phyloP scores from a whole-genome alignment of 2,329 filamentous ascomycete species.

The Fusarium beomiforme region DNA sequence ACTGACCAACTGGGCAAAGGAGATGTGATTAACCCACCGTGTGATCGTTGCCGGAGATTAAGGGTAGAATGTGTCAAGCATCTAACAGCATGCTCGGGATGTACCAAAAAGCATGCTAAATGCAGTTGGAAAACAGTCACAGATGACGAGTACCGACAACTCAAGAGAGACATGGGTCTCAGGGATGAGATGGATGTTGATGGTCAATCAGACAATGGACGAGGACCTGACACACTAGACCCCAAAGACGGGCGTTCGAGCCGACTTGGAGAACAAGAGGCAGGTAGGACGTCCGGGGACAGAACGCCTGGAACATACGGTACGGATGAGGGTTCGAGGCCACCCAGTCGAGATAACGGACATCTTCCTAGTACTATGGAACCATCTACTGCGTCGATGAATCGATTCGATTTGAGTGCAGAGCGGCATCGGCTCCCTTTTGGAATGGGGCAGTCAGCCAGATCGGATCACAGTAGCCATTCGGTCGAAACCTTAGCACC shows the following conservation, averaged over 20 bases:
- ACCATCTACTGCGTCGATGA: conserved; percentile 32
- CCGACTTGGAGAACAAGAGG: conserved; percentile 28
- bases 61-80: conserved; percentile 88
- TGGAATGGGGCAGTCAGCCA: conserved; percentile 4
- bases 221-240: conserved; percentile 22
- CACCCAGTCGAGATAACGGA: conserved; percentile 36
- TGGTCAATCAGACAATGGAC: conserved; percentile 27
- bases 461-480: conserved; percentile 23
- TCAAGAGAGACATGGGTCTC: conserved; percentile 45
- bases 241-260: conserved; percentile 11
- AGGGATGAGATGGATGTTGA: conserved; percentile 29
- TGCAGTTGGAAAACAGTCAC: conserved; percentile 87
- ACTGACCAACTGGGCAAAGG: conserved; percentile 81
- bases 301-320: conserved; percentile 33
- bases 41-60: conserved; percentile 82
- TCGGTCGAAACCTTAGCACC: conserved; percentile 17
- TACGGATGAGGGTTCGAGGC: conserved; percentile 32
- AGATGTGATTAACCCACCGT: conserved; percentile 81
- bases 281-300: conserved; percentile 26
- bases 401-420: conserved; percentile 34
- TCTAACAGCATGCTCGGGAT: conserved; percentile 85
- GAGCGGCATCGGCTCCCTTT: conserved; percentile 38
- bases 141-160: conserved; percentile 67
- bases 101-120: conserved; percentile 90
- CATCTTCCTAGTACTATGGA: conserved; percentile 34